These are phyloP conservation scores for Zychaea mexicana DNA, from an alignment of 371 early-diverging fungal species.

Conservation along the genomic window DNA sequence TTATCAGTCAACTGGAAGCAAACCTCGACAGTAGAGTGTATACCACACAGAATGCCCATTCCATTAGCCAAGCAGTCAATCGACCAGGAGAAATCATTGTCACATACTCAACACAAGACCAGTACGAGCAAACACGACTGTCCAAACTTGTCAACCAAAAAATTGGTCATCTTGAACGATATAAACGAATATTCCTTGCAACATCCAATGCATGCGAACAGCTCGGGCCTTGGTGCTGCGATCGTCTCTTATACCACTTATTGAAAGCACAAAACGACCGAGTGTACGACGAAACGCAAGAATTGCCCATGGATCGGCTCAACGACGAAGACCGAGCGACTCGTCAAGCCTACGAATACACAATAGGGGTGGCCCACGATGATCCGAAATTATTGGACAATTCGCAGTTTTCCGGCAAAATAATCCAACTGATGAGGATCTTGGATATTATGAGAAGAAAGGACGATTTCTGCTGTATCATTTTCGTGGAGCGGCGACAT, in stretches of 20 bases:
- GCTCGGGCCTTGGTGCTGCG: slow-evolving; percentile 73
- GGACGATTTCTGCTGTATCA: slow-evolving; percentile 77
- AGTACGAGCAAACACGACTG: slow-evolving; percentile 45
- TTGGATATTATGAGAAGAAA: slow-evolving; percentile 36
- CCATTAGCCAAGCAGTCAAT: slow-evolving; percentile 27
- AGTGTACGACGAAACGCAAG: slow-evolving; percentile 18
- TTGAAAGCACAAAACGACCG: slow-evolving; percentile 35
- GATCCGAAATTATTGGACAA: slow-evolving; percentile 30
- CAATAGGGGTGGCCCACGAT: slow-evolving; percentile 19
- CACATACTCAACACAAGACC: slow-evolving; percentile 46
- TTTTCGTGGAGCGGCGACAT: slow-evolving; percentile 79
- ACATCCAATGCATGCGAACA: slow-evolving; percentile 38
- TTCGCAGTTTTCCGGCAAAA: slow-evolving; percentile 59
- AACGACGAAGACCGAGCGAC: slow-evolving; percentile 30
- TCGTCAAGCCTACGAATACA: slow-evolving; percentile 26
- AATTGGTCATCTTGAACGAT: slow-evolving; percentile 34
- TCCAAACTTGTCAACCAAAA: slow-evolving; percentile 37
- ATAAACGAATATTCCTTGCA: slow-evolving; percentile 37
- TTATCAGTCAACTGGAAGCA: slow-evolving; percentile 66
- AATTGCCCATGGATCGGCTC: slow-evolving; percentile 20
- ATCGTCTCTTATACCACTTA: slow-evolving; percentile 51
- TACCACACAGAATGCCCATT: slow-evolving; percentile 59
- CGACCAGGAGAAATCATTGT: slow-evolving; percentile 54
- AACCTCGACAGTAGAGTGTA: slow-evolving; percentile 69
- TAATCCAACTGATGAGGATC: slow-evolving; percentile 57